Percentiles rank a stretch among this genome's conserved stretches.
phyloP scores from a whole-genome alignment of 108 stramenopile genomes.

The Asterionellopsis glacialis region DNA sequence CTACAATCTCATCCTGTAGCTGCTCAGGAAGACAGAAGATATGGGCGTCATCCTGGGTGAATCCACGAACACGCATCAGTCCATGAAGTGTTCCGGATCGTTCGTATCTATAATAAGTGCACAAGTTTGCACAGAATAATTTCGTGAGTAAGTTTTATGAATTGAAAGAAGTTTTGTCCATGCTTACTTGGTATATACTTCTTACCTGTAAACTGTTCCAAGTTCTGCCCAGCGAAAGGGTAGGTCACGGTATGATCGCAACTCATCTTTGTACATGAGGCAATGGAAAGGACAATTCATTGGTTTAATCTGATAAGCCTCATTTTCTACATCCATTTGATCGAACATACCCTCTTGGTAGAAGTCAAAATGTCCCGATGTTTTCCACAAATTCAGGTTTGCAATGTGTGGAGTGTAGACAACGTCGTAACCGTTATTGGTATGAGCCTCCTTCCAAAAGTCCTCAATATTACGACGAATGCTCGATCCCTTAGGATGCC shows the following conservation, averaged over 20 bases:
- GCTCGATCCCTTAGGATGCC: conserved; percentile 93
- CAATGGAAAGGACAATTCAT: conserved; percentile 99
- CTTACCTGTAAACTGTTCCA: conserved; percentile 92
- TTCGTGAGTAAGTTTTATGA: neutral
- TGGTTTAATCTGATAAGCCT: conserved; percentile 96
- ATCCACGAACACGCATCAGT: conserved; percentile 95
- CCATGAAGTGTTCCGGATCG: conserved; percentile 95
- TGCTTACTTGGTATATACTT: neutral
- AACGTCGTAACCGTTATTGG: conserved; percentile 84
- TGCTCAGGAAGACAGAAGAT: conserved; percentile 97
- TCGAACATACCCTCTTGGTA: conserved; percentile 98
- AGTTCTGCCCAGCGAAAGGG: conserved; percentile 96
- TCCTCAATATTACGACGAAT: conserved; percentile 90
- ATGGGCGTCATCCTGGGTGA: conserved; percentile 99
- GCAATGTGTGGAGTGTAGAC: conserved; percentile 99
- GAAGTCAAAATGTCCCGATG: conserved; percentile 96
- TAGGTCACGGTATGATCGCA: conserved; percentile 92
- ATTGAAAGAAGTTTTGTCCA: neutral
- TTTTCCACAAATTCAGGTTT: conserved; percentile 97
- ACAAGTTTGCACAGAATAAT: neutral
- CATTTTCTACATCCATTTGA: conserved; percentile 96
- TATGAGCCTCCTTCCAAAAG: conserved; percentile 88
- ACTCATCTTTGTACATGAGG: conserved; percentile 94
- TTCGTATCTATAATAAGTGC: conserved; percentile 65
- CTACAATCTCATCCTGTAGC: conserved; percentile 92